These are phyloP conservation scores for Acacia concinna DNA, from an alignment of 331 rosid genomes.

Conservation along the genomic window DNA sequence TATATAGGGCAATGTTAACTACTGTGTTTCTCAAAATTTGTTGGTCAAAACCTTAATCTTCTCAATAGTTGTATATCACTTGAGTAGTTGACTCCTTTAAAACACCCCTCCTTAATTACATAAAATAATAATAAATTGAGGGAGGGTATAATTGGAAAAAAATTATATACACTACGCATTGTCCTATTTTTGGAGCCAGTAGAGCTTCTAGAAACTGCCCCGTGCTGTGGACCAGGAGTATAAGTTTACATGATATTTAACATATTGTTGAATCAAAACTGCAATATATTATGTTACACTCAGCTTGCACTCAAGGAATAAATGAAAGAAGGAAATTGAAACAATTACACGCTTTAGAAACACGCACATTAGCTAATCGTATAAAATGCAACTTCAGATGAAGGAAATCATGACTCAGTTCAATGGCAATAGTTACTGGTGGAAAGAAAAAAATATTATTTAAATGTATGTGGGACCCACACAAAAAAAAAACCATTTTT, in stretches of 20 bases:
- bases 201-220: not conserved
- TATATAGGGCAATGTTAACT: too few species aligned
- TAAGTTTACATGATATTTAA: too few species aligned
- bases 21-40: not conserved
- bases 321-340: not conserved
- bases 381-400: not conserved
- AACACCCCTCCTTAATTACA: not conserved
- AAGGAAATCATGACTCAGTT: not conserved
- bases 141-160: not conserved
- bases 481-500: too few species aligned
- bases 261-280: not conserved
- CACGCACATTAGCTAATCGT: not conserved
- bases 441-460: too few species aligned
- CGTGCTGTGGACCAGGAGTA: not conserved
- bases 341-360: not conserved
- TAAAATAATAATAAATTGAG: not conserved
- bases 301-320: not conserved
- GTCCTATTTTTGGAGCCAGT: not conserved
- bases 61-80: not conserved
- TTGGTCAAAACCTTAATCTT: not conserved
- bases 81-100: too few species aligned
- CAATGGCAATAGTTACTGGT: not conserved
- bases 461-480: too few species aligned
- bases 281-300: not conserved
- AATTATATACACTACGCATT: too few species aligned